Percentiles rank a stretch among this genome's conserved stretches.
phyloP scores from a whole-genome alignment of 2,329 filamentous ascomycete species.

The Hymenoscyphus scutula region DNA sequence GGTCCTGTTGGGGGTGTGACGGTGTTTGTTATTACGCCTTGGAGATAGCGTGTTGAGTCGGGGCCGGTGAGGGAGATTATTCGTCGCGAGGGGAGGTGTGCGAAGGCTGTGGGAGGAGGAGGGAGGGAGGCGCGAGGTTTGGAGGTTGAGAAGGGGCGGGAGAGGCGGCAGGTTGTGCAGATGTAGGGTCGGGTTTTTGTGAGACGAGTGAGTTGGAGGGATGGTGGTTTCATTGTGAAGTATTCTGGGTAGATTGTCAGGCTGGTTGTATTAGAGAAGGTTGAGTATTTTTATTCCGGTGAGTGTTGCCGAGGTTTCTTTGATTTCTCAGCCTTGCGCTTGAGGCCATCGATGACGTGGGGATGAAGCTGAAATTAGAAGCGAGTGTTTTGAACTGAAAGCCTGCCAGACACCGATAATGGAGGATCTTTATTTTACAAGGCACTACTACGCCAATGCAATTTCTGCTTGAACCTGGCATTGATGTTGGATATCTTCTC shows the following conservation, averaged over 20 bases:
- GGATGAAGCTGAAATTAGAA: too few relatives aligned
- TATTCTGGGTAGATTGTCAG: conserved; percentile 77
- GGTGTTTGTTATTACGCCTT: conserved; percentile 81
- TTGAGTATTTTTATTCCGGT: conserved; percentile 38
- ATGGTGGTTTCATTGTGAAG: conserved; percentile 47
- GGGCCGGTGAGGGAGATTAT: conserved; percentile 76
- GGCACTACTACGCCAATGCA: too few relatives aligned
- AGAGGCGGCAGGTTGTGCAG: conserved; percentile 26
- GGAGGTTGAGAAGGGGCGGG: conserved; percentile 9
- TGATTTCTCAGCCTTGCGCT: not conserved
- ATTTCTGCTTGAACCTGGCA: too few relatives aligned
- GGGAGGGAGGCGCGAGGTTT: conserved; percentile 34
- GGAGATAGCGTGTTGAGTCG: conserved; percentile 80
- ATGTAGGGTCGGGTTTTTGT: conserved; percentile 21
- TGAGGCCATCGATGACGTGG: not conserved
- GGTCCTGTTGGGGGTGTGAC: conserved; percentile 43
- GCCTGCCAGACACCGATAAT: too few relatives aligned
- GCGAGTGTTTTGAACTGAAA: too few relatives aligned
- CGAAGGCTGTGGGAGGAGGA: conserved; percentile 48
- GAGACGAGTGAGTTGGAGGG: conserved; percentile 14
- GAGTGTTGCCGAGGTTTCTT: not conserved
- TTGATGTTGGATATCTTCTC: too few relatives aligned
- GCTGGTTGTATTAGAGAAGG: conserved; percentile 73
- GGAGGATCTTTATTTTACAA: too few relatives aligned
- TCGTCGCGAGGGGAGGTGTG: conserved; percentile 67